Evolutionary conservation across 2,329 filamentous ascomycete species (phyloP).

Genomic region (Pseudogymnoascus verrucosus): DNA sequence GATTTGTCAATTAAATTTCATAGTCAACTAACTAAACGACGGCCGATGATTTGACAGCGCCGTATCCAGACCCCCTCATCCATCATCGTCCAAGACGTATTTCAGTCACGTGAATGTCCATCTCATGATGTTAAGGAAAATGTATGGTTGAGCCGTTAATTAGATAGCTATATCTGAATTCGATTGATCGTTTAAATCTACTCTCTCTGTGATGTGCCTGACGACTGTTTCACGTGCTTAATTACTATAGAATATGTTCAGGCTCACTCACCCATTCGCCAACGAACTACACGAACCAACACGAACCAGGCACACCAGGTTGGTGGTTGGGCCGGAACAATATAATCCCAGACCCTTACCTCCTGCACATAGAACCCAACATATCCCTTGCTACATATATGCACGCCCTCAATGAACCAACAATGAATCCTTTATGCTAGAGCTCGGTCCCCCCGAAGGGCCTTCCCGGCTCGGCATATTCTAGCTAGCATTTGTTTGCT

Average conservation of each 20-base stretch:
- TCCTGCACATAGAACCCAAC: not conserved
- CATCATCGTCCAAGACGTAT: not conserved
- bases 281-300: not conserved
- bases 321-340: not conserved
- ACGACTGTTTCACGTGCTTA: not conserved
- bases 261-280: not conserved
- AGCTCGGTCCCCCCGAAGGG: not conserved
- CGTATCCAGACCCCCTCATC: not conserved
- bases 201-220: not conserved
- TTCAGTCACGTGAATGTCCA: not conserved
- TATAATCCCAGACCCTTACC: not conserved
- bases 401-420: not conserved
- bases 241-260: not conserved
- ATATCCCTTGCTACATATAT: not conserved
- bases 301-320: not conserved
- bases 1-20: not conserved
- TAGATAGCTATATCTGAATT: not conserved
- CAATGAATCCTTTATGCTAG: not conserved
- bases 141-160: not conserved
- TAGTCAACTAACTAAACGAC: not conserved
- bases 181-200: not conserved
- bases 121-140: not conserved
- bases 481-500: not conserved
- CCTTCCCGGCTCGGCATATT: not conserved
- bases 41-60: not conserved